These are phyloP conservation scores for Saraca asoca DNA, from an alignment of 331 rosid species.

Conservation along the genomic window DNA sequence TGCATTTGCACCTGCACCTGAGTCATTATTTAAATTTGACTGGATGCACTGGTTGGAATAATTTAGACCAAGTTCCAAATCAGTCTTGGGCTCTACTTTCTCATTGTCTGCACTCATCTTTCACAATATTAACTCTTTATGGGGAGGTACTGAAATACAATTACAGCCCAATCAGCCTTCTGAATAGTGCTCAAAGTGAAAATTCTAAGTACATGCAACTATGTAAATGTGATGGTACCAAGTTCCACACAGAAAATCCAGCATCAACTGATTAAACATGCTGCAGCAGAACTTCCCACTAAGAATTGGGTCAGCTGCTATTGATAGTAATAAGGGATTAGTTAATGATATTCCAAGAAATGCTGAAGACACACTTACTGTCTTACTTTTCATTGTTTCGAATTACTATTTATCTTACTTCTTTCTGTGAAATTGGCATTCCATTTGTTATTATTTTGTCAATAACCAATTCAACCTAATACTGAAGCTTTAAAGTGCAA, in stretches of 20 bases:
- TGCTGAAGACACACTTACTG: too few relatives aligned
- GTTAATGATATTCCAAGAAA: too few relatives aligned
- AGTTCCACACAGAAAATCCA: background rate
- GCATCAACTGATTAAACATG: background rate
- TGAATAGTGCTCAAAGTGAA: slow-evolving; percentile 2
- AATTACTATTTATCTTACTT: too few relatives aligned
- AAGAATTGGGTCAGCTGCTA: too few relatives aligned
- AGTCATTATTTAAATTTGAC: slow-evolving; percentile 43
- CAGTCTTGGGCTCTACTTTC: slow-evolving; percentile 53
- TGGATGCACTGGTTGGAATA: slow-evolving; percentile 42
- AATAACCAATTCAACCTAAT: too few relatives aligned
- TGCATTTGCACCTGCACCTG: slow-evolving; percentile 99
- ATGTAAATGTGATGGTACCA: slow-evolving; percentile 1
- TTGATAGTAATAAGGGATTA: too few relatives aligned
- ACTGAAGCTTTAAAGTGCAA: too few relatives aligned
- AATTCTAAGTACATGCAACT: slow-evolving; percentile 17
- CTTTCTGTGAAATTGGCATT: too few relatives aligned
- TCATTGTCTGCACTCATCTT: slow-evolving; percentile 62
- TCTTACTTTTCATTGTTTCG: too few relatives aligned
- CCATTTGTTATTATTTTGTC: too few relatives aligned
- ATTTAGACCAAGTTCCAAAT: slow-evolving; percentile 52
- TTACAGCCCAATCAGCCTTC: slow-evolving; percentile 34
- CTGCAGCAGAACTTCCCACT: slow-evolving; percentile 1
- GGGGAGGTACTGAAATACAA: slow-evolving; percentile 46
- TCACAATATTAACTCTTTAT: slow-evolving; percentile 34